phyloP scores from a whole-genome alignment of 495 filamentous ascomycete genomes.

The Penicillium maclennaniae region DNA sequence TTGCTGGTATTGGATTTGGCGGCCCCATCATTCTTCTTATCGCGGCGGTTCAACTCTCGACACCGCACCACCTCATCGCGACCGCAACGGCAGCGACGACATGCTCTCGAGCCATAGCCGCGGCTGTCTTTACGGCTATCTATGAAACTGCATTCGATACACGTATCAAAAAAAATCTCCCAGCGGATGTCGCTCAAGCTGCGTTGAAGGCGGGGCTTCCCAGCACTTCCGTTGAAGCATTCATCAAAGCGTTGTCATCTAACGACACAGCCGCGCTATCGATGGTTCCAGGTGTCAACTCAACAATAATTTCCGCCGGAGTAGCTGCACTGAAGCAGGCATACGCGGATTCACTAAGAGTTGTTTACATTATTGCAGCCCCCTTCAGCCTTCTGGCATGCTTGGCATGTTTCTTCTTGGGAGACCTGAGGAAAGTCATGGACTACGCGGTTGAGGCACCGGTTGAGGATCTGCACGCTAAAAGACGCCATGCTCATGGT shows the following conservation, averaged over 20 bases:
- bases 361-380: conserved; percentile 10
- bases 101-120: conserved; percentile 6
- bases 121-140: conserved; percentile 7
- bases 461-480: conserved; percentile 6
- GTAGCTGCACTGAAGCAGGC: conserved; percentile 3
- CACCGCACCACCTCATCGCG: conserved; percentile 5
- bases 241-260: not conserved
- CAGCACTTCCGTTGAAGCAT: not conserved
- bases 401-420: conserved; percentile 6
- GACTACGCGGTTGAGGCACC: conserved; percentile 9
- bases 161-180: conserved; percentile 1
- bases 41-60: conserved; percentile 7
- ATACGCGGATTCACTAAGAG: conserved; percentile 8
- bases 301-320: not conserved
- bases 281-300: not conserved
- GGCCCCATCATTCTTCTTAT: conserved; percentile 7
- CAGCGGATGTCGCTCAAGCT: conserved; percentile 2
- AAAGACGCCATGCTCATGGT: not conserved
- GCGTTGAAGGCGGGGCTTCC: conserved; percentile 3
- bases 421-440: conserved; percentile 9
- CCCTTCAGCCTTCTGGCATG: conserved; percentile 11
- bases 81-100: conserved; percentile 9
- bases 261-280: not conserved
- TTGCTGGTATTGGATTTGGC: conserved; percentile 5
- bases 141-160: not conserved